A percentile compares a stretch with the other conserved stretches of the same genome.
phyloP scores from a whole-genome alignment of 2,329 filamentous ascomycete genomes.

The Alternaria ventricosa region DNA sequence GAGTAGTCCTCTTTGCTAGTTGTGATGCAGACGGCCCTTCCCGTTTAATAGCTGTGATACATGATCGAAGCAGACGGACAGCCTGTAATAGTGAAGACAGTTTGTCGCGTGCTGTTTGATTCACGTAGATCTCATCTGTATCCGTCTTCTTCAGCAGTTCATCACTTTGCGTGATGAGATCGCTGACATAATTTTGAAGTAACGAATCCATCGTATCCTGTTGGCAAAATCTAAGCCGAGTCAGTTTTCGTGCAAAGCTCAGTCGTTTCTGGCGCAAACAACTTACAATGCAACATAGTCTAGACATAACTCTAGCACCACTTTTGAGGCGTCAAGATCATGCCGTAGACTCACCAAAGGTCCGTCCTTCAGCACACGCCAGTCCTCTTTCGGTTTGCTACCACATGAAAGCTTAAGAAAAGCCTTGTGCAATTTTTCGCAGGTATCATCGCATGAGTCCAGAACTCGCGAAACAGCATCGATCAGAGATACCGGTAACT shows the following conservation, averaged over 20 bases:
- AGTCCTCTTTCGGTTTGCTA: slow-evolving; percentile 26
- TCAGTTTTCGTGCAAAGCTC: not conserved
- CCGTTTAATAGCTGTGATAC: slow-evolving; percentile 27
- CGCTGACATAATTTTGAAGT: slow-evolving; percentile 22
- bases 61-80: slow-evolving; percentile 31
- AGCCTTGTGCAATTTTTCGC: slow-evolving; percentile 36
- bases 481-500: slow-evolving; percentile 29
- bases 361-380: slow-evolving; percentile 28
- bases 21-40: slow-evolving; percentile 14
- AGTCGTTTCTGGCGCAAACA: not conserved
- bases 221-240: slow-evolving; percentile 21
- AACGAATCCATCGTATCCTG: slow-evolving; percentile 30
- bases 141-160: slow-evolving; percentile 34
- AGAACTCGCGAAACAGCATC: slow-evolving; percentile 38
- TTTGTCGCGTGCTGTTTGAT: slow-evolving; percentile 32
- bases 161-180: slow-evolving; percentile 24
- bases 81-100: slow-evolving; percentile 32
- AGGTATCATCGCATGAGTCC: slow-evolving; percentile 36
- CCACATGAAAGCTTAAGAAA: slow-evolving; percentile 38
- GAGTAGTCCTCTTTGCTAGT: slow-evolving; percentile 21
- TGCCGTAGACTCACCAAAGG: slow-evolving; percentile 25
- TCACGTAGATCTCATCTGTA: slow-evolving; percentile 32
- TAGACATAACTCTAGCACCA: slow-evolving; percentile 37
- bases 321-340: slow-evolving; percentile 35
- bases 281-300: slow-evolving; percentile 41